Percentiles rank a stretch among this genome's conserved stretches.
phyloP scores from a whole-genome alignment of 1,284 basidiomycete species.

The Vanrija sp. region DNA sequence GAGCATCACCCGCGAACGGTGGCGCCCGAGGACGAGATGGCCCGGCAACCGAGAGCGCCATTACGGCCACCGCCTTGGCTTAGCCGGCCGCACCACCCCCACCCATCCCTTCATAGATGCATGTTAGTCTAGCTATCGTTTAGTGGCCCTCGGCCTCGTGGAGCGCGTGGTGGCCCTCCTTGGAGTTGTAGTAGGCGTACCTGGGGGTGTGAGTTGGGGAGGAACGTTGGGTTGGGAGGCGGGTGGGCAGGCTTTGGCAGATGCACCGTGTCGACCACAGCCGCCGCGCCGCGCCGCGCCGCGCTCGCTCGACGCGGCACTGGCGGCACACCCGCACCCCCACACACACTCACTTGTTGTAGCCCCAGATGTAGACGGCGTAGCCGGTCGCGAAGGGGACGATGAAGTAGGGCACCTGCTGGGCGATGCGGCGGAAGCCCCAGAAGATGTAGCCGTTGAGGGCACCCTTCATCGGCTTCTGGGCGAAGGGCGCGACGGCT shows the following conservation, averaged over 20 bases:
- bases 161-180: slow-evolving; percentile 46
- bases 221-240: not conserved
- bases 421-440: slow-evolving; percentile 72
- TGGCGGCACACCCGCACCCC: not conserved
- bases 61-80: too few relatives aligned
- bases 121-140: slow-evolving; percentile 12
- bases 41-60: too few relatives aligned
- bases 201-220: slow-evolving; percentile 7
- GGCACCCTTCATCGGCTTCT: slow-evolving; percentile 67
- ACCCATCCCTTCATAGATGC: slow-evolving; percentile 3
- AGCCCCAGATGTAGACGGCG: slow-evolving; percentile 77
- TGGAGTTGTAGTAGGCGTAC: slow-evolving; percentile 48
- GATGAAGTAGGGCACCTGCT: slow-evolving; percentile 73
- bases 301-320: too few relatives aligned
- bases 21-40: too few relatives aligned
- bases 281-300: too few relatives aligned
- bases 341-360: slow-evolving; percentile 51
- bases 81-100: too few relatives aligned
- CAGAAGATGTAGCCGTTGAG: slow-evolving; percentile 78
- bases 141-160: slow-evolving; percentile 32
- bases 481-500: slow-evolving; percentile 79
- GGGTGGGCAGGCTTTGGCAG: not conserved
- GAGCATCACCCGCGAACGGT: too few relatives aligned
- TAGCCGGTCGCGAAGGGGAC: slow-evolving; percentile 75
- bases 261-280: too few relatives aligned